Evolutionary conservation across 2,329 filamentous ascomycete genomes (phyloP).

Genomic region (Aspergillus clavatus): DNA sequence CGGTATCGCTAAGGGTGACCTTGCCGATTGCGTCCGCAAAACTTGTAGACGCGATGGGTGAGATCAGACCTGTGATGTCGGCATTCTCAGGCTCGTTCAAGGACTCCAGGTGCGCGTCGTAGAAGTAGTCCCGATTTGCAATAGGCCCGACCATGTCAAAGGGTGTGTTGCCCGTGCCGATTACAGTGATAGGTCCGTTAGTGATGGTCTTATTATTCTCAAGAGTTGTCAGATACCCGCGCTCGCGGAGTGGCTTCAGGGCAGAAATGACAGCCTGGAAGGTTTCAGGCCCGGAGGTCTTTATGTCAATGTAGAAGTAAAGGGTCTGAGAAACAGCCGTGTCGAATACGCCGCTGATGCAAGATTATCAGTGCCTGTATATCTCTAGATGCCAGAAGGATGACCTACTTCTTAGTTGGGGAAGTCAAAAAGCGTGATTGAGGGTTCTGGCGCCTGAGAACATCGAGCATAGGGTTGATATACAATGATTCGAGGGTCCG

Average conservation of each 20-base stretch:
- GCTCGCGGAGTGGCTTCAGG: slow-evolving; percentile 52
- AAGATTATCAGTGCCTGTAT: slow-evolving; percentile 1
- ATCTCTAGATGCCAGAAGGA: background rate
- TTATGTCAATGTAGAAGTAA: slow-evolving; percentile 61
- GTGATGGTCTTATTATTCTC: slow-evolving; percentile 44
- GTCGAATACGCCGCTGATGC: slow-evolving; percentile 54
- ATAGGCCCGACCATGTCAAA: slow-evolving; percentile 45
- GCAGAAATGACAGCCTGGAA: slow-evolving; percentile 54
- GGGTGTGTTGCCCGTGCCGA: slow-evolving; percentile 57
- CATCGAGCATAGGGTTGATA: slow-evolving; percentile 54
- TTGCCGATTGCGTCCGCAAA: slow-evolving; percentile 43
- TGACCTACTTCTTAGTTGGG: slow-evolving; percentile 46
- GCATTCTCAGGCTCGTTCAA: slow-evolving; percentile 38
- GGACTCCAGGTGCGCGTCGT: slow-evolving; percentile 51
- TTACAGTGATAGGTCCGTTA: slow-evolving; percentile 53
- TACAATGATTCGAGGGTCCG: slow-evolving; percentile 57
- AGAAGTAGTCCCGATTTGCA: slow-evolving; percentile 53
- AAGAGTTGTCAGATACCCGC: slow-evolving; percentile 51
- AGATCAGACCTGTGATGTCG: slow-evolving; percentile 46
- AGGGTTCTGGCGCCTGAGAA: slow-evolving; percentile 55
- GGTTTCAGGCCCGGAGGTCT: slow-evolving; percentile 53
- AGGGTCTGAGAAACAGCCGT: slow-evolving; percentile 53
- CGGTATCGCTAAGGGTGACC: slow-evolving; percentile 33
- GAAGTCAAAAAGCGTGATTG: slow-evolving; percentile 45
- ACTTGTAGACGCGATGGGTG: slow-evolving; percentile 52